Conservation (phyloP, 2,329 filamentous ascomycete species). For the Hortaea sp. region DNA sequence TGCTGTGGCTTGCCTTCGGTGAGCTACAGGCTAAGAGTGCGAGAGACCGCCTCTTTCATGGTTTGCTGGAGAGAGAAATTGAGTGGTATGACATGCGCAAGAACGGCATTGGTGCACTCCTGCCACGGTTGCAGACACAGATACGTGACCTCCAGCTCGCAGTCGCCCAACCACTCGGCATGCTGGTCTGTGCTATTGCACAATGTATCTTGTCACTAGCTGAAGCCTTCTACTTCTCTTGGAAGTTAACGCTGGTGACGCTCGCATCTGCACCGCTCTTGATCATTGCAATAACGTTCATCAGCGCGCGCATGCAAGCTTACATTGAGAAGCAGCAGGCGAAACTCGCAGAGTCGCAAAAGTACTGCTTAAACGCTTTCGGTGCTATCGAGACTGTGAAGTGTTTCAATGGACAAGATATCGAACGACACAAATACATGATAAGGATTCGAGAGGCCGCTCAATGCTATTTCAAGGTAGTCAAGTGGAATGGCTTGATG, state of each 20-base stretch:
- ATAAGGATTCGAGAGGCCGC: slow-evolving; percentile 49
- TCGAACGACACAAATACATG: slow-evolving; percentile 59
- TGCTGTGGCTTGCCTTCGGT: slow-evolving; percentile 65
- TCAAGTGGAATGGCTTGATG: slow-evolving; percentile 59
- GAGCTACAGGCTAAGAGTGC: slow-evolving; percentile 65
- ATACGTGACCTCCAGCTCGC: slow-evolving; percentile 72
- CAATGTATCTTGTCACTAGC: slow-evolving; percentile 47
- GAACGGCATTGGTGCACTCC: slow-evolving; percentile 61
- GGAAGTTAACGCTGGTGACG: slow-evolving; percentile 73
- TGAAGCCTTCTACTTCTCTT: slow-evolving; percentile 70
- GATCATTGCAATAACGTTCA: slow-evolving; percentile 46
- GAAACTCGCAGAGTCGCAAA: slow-evolving; percentile 60
- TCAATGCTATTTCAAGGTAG: slow-evolving; percentile 56
- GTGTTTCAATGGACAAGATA: slow-evolving; percentile 64
- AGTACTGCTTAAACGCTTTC: slow-evolving; percentile 59
- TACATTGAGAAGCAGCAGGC: slow-evolving; percentile 60
- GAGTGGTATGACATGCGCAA: slow-evolving; percentile 70
- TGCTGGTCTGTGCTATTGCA: slow-evolving; percentile 54
- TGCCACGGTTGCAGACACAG: slow-evolving; percentile 68
- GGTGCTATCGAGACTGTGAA: slow-evolving; percentile 77
- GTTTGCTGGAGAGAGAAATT: slow-evolving; percentile 62
- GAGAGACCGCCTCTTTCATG: slow-evolving; percentile 54
- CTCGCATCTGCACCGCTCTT: slow-evolving; percentile 64
- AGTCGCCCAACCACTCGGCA: slow-evolving; percentile 69
- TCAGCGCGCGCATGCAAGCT: slow-evolving; percentile 52